A percentile compares a stretch with the other conserved stretches of the same genome.
Conservation (phyloP, 2,329 filamentous ascomycete species). For the Emmonsiellopsis sp. region DNA sequence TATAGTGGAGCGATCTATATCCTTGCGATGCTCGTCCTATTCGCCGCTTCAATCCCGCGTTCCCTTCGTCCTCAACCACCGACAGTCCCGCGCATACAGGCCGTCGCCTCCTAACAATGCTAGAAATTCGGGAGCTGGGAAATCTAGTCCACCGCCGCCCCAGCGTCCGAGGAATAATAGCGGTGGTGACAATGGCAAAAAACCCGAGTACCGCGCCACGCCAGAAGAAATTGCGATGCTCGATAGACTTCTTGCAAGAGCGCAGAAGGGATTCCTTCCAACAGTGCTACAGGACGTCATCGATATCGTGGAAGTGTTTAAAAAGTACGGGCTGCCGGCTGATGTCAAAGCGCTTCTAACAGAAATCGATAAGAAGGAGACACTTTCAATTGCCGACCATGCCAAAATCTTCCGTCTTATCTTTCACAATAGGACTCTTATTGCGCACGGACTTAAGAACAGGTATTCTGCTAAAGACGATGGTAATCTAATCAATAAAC, state of each 20-base stretch:
- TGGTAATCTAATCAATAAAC: conserved; percentile 9
- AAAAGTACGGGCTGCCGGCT: conserved; percentile 58
- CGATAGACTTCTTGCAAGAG: conserved; percentile 44
- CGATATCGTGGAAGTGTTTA: conserved; percentile 52
- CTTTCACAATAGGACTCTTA: conserved; percentile 46
- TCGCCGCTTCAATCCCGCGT: conserved; percentile 27
- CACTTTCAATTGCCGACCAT: conserved; percentile 45
- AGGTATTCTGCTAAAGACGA: conserved; percentile 13
- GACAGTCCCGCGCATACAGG: conserved; percentile 30
- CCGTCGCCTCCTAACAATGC: conserved; percentile 4
- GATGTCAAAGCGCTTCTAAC: conserved; percentile 59
- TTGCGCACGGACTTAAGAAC: conserved; percentile 28
- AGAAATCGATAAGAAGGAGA: conserved; percentile 39
- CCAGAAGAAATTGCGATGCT: conserved; percentile 50
- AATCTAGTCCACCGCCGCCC: conserved; percentile 17
- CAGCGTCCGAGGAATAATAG: conserved; percentile 9
- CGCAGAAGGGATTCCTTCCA: conserved; percentile 52
- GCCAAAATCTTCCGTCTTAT: conserved; percentile 52
- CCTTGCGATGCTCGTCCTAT: conserved; percentile 31
- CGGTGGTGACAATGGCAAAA: conserved; percentile 20
- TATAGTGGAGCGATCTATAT: conserved; percentile 43
- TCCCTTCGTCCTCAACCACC: conserved; percentile 26
- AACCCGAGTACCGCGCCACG: conserved; percentile 37
- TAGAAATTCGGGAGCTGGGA: neutral
- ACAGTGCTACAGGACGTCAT: conserved; percentile 53